Conservation (phyloP, 768 basidiomycete genomes). For the Suillus paluster region DNA sequence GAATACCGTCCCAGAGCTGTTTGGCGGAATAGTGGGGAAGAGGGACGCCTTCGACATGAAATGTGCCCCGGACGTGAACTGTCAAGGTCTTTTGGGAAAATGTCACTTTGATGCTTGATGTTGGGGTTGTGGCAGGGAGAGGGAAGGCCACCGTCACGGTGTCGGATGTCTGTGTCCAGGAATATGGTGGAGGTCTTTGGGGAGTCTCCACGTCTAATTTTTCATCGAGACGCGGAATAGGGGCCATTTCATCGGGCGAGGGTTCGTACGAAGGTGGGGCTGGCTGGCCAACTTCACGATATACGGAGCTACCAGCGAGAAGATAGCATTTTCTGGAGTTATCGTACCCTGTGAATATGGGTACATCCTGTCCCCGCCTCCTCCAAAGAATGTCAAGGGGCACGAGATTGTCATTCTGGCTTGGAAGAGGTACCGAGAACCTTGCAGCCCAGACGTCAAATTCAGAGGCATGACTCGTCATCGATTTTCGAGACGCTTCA, state of each 20-base stretch:
- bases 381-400: conserved; percentile 68
- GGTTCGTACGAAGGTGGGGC: conserved; percentile 53
- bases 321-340: conserved; percentile 50
- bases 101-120: conserved; percentile 64
- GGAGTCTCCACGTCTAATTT: conserved; percentile 48
- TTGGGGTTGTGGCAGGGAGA: conserved; percentile 71
- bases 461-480: conserved; percentile 32
- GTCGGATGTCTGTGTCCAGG: conserved; percentile 90
- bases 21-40: conserved; percentile 66
- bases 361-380: conserved; percentile 71
- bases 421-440: conserved; percentile 48
- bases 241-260: conserved; percentile 64
- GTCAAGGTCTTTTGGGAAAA: conserved; percentile 71
- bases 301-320: conserved; percentile 61
- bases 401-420: conserved; percentile 33
- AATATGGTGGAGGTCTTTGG: conserved; percentile 76
- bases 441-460: conserved; percentile 73
- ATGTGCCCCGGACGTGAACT: conserved; percentile 55
- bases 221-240: conserved; percentile 69
- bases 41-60: conserved; percentile 33
- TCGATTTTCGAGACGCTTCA: conserved; percentile 21
- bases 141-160: conserved; percentile 84
- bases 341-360: conserved; percentile 58
- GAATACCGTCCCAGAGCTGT: conserved; percentile 80
- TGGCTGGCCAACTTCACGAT: conserved; percentile 45